Evolutionary conservation across 805 yeast species (phyloP), one percentile per base, ranked within the genome.

Genomic region (Danielozyma ontarioensis): DNA sequence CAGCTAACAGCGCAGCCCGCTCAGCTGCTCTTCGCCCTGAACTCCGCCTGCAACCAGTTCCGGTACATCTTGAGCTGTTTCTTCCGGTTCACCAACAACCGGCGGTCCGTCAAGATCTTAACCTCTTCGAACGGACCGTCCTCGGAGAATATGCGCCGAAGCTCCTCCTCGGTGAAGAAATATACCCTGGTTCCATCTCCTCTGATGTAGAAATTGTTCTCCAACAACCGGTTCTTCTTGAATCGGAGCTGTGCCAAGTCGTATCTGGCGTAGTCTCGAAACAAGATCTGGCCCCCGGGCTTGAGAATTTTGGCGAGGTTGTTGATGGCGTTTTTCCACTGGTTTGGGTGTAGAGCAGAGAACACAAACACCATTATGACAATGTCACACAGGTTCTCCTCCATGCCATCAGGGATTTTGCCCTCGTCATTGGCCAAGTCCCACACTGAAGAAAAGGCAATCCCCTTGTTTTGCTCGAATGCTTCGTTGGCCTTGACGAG

Each of bases 111-210:
- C 1, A 85, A 97, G 26, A 93, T 81, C 53, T 74, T 81, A 25
- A 67, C 73, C 42, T 84, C 90, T n/a, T 51, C 56, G 50, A 90
- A 87, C 13, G 67, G 67, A 4, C 70, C 65, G 17, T 59, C 51
- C 5, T 32, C 33, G 30, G 62, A 51, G 55, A 90, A 93, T 3
- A 90, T 83, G 28, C 72, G 64, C 40, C 84, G 68, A 37, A 90
- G 59, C 60, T 93, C 96, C 38, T 90, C 95, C 54, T 90, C 97
- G 2, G 96, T 86, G 65, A 93, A 93, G 64, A 93, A 93, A 57
- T 93, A 93, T 10, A 93, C 98, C 46, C 98, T 71, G 0, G 98
- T 93, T 30, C 98, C 98, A 55, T 93, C 98, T 25, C 98, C 98
- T 51, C 98, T 76, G 25, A 89, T 87, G 59, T 93, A 93, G 53